Evolutionary conservation across 495 filamentous ascomycete species (phyloP).

Genomic region (Glonium stellatum): DNA sequence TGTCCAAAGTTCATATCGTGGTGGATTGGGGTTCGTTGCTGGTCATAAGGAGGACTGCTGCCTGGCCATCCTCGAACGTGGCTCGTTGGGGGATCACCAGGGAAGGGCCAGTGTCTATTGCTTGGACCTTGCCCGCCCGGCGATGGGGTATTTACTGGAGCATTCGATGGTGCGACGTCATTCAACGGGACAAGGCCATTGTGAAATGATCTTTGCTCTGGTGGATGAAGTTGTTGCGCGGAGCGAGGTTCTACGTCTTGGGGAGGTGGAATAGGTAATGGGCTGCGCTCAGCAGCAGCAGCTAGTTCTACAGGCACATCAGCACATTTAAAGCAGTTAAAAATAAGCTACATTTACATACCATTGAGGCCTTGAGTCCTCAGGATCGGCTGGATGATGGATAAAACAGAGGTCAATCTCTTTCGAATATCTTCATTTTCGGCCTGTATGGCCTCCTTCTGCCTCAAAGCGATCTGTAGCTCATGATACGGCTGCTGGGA

Average conservation of each 20-base stretch:
- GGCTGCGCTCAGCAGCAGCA: conserved; percentile 25
- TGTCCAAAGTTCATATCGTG: conserved; percentile 52
- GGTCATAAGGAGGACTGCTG: conserved; percentile 30
- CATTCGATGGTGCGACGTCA: conserved; percentile 7
- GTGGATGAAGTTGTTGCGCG: background rate
- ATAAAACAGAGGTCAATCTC: conserved; percentile 52
- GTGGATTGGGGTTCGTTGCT: conserved; percentile 41
- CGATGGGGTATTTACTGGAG: conserved; percentile 6
- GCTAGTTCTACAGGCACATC: conserved; percentile 26
- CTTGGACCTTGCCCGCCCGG: conserved; percentile 3
- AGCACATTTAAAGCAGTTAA: conserved; percentile 1
- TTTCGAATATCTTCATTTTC: conserved; percentile 65
- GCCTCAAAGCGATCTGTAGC: conserved; percentile 58
- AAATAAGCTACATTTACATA: conserved; percentile 9
- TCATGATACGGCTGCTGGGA: conserved; percentile 70
- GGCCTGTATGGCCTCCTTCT: conserved; percentile 61
- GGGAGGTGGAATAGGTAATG: conserved; percentile 16
- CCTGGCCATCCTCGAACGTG: conserved; percentile 25
- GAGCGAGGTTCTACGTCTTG: conserved; percentile 4
- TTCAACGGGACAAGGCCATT: background rate
- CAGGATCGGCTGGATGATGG: conserved; percentile 58
- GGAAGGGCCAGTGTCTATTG: conserved; percentile 24
- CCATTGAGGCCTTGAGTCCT: conserved; percentile 32
- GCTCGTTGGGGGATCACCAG: conserved; percentile 24
- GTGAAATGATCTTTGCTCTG: conserved; percentile 11